Conservation (phyloP, 495 filamentous ascomycete genomes). For the Apiosordaria backusii region DNA sequence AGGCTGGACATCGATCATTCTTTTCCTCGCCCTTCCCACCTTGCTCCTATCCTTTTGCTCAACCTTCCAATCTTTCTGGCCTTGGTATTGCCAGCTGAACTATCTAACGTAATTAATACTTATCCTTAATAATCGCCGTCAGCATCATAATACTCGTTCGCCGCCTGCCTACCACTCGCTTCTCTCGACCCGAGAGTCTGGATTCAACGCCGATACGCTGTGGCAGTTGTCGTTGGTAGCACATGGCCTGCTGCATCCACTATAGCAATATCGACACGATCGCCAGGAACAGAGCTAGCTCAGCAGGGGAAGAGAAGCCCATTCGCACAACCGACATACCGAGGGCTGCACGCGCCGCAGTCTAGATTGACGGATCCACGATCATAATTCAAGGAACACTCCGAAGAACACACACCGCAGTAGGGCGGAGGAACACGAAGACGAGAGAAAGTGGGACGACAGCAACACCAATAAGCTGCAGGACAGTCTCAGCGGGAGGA, state of each 20-base stretch:
- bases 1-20: slow-evolving; percentile 4
- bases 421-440: background rate
- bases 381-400: background rate
- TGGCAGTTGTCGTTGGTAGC: slow-evolving; percentile 25
- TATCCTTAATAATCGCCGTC: background rate
- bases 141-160: slow-evolving; percentile 6
- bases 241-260: slow-evolving; percentile 23
- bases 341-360: background rate
- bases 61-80: background rate
- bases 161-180: background rate
- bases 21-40: slow-evolving; percentile 14
- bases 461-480: slow-evolving; percentile 10
- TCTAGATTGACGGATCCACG: slow-evolving; percentile 1
- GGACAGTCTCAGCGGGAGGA: slow-evolving; percentile 4
- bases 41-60: background rate
- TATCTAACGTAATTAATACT: background rate
- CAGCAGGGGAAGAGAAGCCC: background rate
- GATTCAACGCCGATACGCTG: slow-evolving; percentile 27
- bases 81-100: background rate
- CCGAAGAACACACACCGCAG: background rate
- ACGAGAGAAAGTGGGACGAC: background rate
- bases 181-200: slow-evolving; percentile 15
- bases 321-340: slow-evolving; percentile 1
- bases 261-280: slow-evolving; percentile 12
- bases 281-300: slow-evolving; percentile 23